Percentiles rank a stretch among this genome's conserved stretches.
phyloP scores from a whole-genome alignment of 2,329 filamentous ascomycete genomes.

The Coniochaeta prunicola region DNA sequence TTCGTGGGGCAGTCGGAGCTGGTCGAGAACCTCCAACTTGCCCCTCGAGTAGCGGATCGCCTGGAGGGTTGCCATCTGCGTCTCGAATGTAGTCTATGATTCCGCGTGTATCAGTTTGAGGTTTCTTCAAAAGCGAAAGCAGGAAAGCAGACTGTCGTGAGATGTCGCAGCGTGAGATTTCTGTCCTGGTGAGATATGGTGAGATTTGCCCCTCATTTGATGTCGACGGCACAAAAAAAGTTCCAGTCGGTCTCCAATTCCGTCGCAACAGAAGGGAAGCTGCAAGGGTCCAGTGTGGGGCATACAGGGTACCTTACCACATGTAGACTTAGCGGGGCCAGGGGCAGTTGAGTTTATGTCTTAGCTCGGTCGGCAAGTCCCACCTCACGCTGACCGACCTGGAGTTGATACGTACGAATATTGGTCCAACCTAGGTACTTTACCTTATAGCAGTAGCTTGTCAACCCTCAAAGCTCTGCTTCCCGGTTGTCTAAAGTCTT shows the following conservation, averaged over 20 bases:
- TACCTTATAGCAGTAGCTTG: too few species aligned
- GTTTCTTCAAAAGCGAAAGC: too few species aligned
- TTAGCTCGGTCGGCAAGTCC: neutral
- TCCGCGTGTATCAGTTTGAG: neutral
- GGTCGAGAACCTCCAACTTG: conserved; percentile 70
- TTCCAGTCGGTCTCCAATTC: neutral
- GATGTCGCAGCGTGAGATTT: neutral
- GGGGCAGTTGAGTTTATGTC: too few species aligned
- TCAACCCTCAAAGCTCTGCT: too few species aligned
- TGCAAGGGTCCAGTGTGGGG: neutral
- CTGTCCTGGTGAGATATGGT: neutral
- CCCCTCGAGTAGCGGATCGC: conserved; percentile 72
- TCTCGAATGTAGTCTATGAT: neutral
- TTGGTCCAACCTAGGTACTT: too few species aligned
- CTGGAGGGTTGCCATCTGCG: conserved; percentile 54
- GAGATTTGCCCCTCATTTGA: neutral
- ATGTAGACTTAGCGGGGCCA: neutral
- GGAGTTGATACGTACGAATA: too few species aligned
- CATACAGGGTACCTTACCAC: neutral
- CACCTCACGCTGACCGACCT: too few species aligned
- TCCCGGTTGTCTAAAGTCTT: too few species aligned
- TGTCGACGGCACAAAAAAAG: neutral
- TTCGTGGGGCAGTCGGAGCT: conserved; percentile 74
- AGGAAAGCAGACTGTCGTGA: too few species aligned
- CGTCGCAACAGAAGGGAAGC: too few species aligned